Evolutionary conservation across 768 basidiomycete genomes (phyloP), one percentile per base, ranked within the genome.

Genomic region (Lactarius vividus): DNA sequence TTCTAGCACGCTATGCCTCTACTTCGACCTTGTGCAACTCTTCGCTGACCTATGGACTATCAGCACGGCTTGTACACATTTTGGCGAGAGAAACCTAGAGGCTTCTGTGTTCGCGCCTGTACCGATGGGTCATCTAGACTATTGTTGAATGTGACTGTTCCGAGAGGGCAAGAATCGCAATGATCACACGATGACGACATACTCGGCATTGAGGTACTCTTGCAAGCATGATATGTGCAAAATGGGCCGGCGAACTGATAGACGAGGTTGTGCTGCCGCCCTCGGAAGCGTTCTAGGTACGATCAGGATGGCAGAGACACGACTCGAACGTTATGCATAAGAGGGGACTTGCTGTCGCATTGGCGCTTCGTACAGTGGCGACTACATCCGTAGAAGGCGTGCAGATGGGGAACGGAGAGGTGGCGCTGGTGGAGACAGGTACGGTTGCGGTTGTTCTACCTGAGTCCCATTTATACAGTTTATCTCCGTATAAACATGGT

Each of bases 211-310:
- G 40, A 63, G 16, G 62, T 67, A 15, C 65, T 61, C 1, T n/a
- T 66, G 4, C 65, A 59, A n/a, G 65, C 61, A 23, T 49, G 65
- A 59, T 66, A 66, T 23, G 65, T 52, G 40, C 61, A 5, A 63
- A 55, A 28, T 13, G 2, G 2, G 62, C 7, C 15, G 65, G 28
- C 2, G 35, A 67, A 16, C 26, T 63, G 28, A 44, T 63, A 7
- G 53, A 63, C 4, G 42, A 67, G 8, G 66, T 67, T 16, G 26
- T 59, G n/a, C 37, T 63, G 26, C 57, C 35, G 11, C 61, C 61
- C 1, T 57, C 57, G 4, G 40, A 59, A 7, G 65, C 57, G 28
- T 66, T 66, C 33, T 66, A 57, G 65, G 57, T 57, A 35, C 59
- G 66, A 40, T 15, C 20, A 59, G 29, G 46, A 10, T 15, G 20